Conservation (phyloP, 805 yeast species). For the Zygoascus tannicola region DNA sequence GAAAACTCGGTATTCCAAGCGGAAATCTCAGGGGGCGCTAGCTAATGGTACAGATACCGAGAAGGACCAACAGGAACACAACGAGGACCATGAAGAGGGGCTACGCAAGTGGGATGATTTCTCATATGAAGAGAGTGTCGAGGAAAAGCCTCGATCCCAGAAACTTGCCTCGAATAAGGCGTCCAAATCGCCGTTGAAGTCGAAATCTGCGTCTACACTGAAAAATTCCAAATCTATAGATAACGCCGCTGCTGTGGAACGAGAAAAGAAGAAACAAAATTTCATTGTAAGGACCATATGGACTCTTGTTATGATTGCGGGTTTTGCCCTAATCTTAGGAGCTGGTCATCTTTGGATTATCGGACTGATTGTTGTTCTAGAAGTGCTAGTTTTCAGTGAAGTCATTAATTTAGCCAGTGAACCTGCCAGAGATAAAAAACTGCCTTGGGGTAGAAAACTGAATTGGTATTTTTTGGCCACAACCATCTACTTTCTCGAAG, state of each 20-base stretch:
- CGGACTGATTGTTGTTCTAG: constrained; percentile 58
- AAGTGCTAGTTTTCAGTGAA: constrained; percentile 80
- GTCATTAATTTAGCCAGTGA: constrained; percentile 78
- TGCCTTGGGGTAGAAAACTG: constrained; percentile 73
- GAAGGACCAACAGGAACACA: neutral
- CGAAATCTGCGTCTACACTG: neutral
- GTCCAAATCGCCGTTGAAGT: neutral
- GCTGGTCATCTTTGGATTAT: constrained; percentile 84
- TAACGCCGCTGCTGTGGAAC: constrained; percentile 6
- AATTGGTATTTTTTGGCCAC: constrained; percentile 89
- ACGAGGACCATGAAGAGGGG: neutral
- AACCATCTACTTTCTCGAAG: constrained; percentile 84
- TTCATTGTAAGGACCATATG: constrained; percentile 83
- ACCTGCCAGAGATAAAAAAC: constrained; percentile 72
- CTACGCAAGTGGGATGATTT: too few relatives aligned
- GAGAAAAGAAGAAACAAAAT: constrained; percentile 68
- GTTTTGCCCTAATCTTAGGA: constrained; percentile 58
- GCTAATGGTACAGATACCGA: neutral
- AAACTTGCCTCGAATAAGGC: neutral
- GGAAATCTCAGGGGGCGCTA: neutral
- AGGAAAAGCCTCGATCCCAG: too few relatives aligned
- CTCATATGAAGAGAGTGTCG: too few relatives aligned
- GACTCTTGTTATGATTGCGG: constrained; percentile 84
- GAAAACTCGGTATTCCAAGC: constrained; percentile 1
- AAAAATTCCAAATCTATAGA: neutral